phyloP scores from a whole-genome alignment of 208 protist genomes.

The Wallacemonas sp. region DNA sequence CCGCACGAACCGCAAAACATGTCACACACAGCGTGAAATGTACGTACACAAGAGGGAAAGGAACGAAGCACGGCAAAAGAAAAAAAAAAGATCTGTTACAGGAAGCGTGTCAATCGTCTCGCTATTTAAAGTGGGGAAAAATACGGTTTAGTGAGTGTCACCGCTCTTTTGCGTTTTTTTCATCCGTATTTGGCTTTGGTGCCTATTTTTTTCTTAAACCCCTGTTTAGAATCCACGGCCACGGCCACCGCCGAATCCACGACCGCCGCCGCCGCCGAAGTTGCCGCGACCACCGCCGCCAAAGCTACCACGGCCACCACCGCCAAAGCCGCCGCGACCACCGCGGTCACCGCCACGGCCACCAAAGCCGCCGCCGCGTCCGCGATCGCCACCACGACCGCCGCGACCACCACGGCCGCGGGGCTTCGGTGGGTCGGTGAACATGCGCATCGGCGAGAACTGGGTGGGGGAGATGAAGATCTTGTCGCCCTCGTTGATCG shows the following conservation, averaged over 20 bases:
- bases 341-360: slow-evolving; percentile 32
- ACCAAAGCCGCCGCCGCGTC: slow-evolving; percentile 38
- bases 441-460: slow-evolving; percentile 79
- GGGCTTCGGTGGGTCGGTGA: slow-evolving; percentile 87
- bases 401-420: slow-evolving; percentile 84
- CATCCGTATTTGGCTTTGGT: background rate
- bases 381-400: slow-evolving; percentile 40
- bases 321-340: slow-evolving; percentile 34
- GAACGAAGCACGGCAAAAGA: no score
- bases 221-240: slow-evolving; percentile 42
- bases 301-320: slow-evolving; percentile 54
- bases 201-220: background rate
- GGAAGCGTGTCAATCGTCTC: no score
- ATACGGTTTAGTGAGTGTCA: no score
- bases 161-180: background rate
- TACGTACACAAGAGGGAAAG: no score
- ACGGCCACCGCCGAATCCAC: slow-evolving; percentile 25
- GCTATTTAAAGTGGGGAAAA: slow-evolving; percentile 15
- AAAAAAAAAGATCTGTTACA: slow-evolving; percentile 5
- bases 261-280: slow-evolving; percentile 18
- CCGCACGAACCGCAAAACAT: no score
- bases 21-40: no score
- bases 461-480: slow-evolving; percentile 88
- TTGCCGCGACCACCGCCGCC: slow-evolving; percentile 24
- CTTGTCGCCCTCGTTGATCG: slow-evolving; percentile 82